Evolutionary conservation across 2,329 filamentous ascomycete species (phyloP), one percentile per base, ranked within the genome.

Genomic region (Xylaria sp.): DNA sequence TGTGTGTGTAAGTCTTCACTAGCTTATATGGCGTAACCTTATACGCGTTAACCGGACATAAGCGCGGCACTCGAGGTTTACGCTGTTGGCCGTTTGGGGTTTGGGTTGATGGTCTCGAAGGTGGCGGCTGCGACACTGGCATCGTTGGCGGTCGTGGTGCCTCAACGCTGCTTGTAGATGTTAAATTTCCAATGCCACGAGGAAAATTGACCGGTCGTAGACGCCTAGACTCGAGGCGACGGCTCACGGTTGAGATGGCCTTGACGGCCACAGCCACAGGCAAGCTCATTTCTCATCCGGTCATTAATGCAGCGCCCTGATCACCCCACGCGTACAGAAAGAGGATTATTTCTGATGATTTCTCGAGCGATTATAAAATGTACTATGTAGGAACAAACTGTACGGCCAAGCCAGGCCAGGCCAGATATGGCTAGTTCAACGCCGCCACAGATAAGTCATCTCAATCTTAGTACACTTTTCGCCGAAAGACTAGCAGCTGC

Each of bases 1-100:
- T 68, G 12, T n/a, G 1, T 5, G 51, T 70, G 37, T 68, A 68
- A 6, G n/a, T 29, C 42, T 60, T 65, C 4, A 68, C 68, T 10
- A 70, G 58, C 29, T 60, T 68, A 8, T 65, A 29, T 3, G 65
- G 60, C 2, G 65, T 55, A 3, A 18, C 42, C 29, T 35, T 68
- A 8, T 50, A 48, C 5, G 65, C 61, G 35, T 68, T 61, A 13
- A 68, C 47, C 6, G 67, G 63, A 37, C 50, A 48, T 42, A 69
- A n/a, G 21, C 37, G 50, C 23, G 66, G 66, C 10, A 59, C 42
- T 3, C 0, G 8, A 40, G 25, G 57, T 21, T 16, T 58, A 9
- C 29, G 55, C 42, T 32, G 32, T 53, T 5, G 29, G 55, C 42
- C 44, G 32, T 53, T 5, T n/a, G 16, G 16, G 0, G 23, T 13